Evolutionary conservation across 208 protist genomes (phyloP), one percentile per base, ranked within the genome.

Genomic region (Strigomonas culicis): DNA sequence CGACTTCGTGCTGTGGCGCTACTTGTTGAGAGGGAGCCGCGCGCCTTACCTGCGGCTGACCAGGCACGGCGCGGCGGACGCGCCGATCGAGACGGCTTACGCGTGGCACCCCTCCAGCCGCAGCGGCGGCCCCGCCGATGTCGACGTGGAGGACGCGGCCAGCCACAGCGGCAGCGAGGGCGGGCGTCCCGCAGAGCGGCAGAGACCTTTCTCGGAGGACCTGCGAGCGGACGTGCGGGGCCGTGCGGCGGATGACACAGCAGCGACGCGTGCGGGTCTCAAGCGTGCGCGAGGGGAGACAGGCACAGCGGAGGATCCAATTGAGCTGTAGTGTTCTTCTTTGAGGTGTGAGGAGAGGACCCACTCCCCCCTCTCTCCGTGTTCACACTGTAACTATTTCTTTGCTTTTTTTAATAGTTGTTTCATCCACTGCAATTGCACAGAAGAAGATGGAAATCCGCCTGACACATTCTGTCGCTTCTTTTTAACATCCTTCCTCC

Each of bases 1-100:
- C 24, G 88, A 94, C 64, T 91, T 82, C 17, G 61, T 91, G 17
- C 72, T 94, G 2, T 90, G 84, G 81, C 59, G 77, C 28, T 82
- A 74, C 66, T 46, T 89, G 30, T 43, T 52, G 44, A 24, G 66
- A 30, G 67, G 66, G 34, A 10, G 19, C 31, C 46, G 61, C 34
- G 66, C 73, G 21, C 57, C 58, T 27, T 66, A 84, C 60, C 55
- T 88, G 44, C 75, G 69, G 6, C 67, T 82, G 49, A 13, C 17
- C 49, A 27, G 27, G 49, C n/a, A 55, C 7, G 49, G 49, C n/a
- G 17, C 49, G 11, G 24, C 49, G 7, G 47, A 22, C 13, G 31
- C 28, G 41, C 49, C 27, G 15, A 27, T 24, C n/a, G 36, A 61
- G 39, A 1, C 32, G 30, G 58, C 61, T 41, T 79, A 69, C 62